These are phyloP conservation scores for Erythrophleum fordii DNA, from an alignment of 306 rosid genomes.

Conservation along the genomic window DNA sequence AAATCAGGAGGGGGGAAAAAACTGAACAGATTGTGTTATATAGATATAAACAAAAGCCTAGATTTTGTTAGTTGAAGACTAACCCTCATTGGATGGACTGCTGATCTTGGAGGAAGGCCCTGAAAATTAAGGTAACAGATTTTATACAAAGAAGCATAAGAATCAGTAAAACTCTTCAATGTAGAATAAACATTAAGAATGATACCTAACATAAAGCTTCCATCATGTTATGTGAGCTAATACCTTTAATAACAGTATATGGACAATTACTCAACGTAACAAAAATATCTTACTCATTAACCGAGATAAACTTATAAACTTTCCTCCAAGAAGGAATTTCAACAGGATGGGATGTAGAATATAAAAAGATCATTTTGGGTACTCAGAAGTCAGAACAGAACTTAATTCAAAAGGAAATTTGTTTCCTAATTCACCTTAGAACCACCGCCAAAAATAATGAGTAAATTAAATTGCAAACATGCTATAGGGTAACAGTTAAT, in stretches of 20 bases:
- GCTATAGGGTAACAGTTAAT: neutral
- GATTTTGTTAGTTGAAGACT: conserved; percentile 38
- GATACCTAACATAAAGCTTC: conserved; percentile 15
- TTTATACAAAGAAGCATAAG: conserved; percentile 28
- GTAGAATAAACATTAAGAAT: neutral
- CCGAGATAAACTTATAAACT: conserved; percentile 5
- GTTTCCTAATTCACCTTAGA: conserved; percentile 12
- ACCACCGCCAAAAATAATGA: neutral
- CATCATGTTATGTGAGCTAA: conserved; percentile 25
- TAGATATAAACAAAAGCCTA: conserved; percentile 16
- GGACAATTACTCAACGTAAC: conserved; percentile 28
- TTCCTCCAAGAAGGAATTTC: conserved; percentile 21
- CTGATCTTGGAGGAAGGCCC: conserved; percentile 98
- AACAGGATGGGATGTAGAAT: neutral
- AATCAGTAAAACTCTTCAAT: conserved; percentile 21
- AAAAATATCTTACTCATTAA: conserved; percentile 13
- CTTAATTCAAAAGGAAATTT: conserved; percentile 3
- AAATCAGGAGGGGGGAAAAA: neutral
- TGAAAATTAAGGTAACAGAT: conserved; percentile 50
- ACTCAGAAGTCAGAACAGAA: neutral
- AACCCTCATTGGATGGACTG: conserved; percentile 99
- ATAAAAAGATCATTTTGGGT: neutral
- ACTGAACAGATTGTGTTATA: neutral
- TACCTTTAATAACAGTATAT: conserved; percentile 26
- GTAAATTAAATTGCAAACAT: conserved; percentile 21